phyloP scores from a whole-genome alignment of 2,329 filamentous ascomycete species.

The Penicillium decumbens region DNA sequence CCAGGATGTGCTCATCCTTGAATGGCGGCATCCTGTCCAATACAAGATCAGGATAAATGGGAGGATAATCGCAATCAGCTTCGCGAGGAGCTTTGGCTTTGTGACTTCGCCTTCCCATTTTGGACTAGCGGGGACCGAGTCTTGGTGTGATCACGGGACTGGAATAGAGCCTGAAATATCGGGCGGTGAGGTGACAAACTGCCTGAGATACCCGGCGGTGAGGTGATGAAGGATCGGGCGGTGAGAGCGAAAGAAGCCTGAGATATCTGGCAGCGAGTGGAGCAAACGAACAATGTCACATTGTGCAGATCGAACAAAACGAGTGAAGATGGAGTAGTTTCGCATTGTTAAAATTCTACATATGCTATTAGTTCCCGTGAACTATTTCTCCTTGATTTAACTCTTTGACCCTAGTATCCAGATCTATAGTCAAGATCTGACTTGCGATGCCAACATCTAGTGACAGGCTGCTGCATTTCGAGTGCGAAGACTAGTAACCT shows the following conservation, averaged over 20 bases:
- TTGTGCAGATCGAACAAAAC: not conserved
- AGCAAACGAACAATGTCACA: not conserved
- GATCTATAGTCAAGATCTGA: not conserved
- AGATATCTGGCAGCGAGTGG: not conserved
- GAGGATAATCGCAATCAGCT: conserved; percentile 10
- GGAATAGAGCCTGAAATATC: not conserved
- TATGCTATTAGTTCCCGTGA: not conserved
- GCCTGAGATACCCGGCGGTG: no score
- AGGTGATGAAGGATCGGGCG: no score
- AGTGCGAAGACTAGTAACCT: no score
- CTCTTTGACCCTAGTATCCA: not conserved
- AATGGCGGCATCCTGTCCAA: conserved; percentile 45
- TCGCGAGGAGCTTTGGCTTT: conserved; percentile 16
- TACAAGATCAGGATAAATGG: conserved; percentile 17
- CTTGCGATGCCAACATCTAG: not conserved
- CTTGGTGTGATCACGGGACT: conserved; percentile 8
- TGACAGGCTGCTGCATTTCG: not conserved
- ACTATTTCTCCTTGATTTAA: not conserved
- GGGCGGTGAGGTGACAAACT: no score
- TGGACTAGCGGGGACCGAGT: conserved; percentile 20
- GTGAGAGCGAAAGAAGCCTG: no score
- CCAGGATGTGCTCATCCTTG: conserved; percentile 51
- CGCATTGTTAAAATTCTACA: not conserved
- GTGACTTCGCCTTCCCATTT: conserved; percentile 10
- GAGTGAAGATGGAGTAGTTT: not conserved